Conservation (phyloP, 2,329 filamentous ascomycete species). For the Exophiala phaeomuriformis region DNA sequence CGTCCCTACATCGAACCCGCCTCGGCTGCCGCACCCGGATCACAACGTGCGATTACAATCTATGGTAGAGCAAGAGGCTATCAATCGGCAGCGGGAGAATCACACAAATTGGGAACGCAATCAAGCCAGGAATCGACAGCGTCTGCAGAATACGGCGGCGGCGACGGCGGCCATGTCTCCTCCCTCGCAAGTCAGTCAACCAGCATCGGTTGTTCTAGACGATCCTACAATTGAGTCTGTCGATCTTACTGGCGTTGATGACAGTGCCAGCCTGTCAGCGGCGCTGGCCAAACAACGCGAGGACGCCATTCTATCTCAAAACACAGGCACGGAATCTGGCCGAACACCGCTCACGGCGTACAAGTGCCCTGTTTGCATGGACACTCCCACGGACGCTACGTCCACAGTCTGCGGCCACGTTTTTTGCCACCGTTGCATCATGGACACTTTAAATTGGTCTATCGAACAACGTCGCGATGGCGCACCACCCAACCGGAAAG, state of each 20-base stretch:
- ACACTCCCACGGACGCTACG: constrained; percentile 52
- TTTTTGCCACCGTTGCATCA: constrained; percentile 58
- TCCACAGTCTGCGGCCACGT: constrained; percentile 56
- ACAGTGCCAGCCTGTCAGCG: constrained; percentile 36
- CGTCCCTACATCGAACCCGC: neutral
- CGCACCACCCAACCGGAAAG: constrained; percentile 29
- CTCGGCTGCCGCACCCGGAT: constrained; percentile 3
- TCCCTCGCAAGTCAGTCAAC: constrained; percentile 3
- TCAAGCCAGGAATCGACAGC: constrained; percentile 17
- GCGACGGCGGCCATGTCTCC: constrained; percentile 9
- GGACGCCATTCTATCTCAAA: constrained; percentile 43
- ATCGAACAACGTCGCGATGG: constrained; percentile 43
- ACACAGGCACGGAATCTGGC: constrained; percentile 28
- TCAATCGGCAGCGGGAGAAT: constrained; percentile 23
- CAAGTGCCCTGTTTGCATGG: constrained; percentile 59
- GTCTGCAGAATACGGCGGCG: constrained; percentile 1
- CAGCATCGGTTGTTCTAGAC: neutral
- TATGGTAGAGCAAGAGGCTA: constrained; percentile 18
- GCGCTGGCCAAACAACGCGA: constrained; percentile 47
- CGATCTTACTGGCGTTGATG: constrained; percentile 44
- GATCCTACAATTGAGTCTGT: constrained; percentile 39
- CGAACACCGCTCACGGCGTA: constrained; percentile 41
- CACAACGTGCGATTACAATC: constrained; percentile 2
- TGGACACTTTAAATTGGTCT: constrained; percentile 51
- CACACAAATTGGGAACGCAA: constrained; percentile 21